Base-by-base conservation (phyloP, 2,329 filamentous ascomycete species). In the Fusarium burgessii region DNA sequence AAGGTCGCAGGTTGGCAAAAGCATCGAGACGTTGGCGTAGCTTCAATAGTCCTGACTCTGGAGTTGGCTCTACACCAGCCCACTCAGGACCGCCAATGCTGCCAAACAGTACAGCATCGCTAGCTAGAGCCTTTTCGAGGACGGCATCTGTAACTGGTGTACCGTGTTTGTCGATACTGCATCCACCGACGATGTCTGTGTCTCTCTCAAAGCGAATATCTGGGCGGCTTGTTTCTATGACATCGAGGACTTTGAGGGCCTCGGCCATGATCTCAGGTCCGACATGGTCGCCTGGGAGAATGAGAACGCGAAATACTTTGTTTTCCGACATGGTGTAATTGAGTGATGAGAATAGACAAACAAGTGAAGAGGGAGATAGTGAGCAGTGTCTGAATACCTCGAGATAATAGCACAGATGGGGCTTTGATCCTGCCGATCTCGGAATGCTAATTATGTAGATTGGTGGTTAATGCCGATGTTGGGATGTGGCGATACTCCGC, bases 1-100 rank as follows among this genome's bases (percentile, higher is more conserved):
- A 86, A 1, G 85, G 85, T 1, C 85, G 80, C 25, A 87, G 72
- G 64, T 87, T 87, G 47, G 84, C 85, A 65, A 86, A 87, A 10
- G 84, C 84, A 54, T 85, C 78, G 35, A 85, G 76, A 4, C 72
- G 71, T 18, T 80, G 78, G 20, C 84, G 77, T 17, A 85, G 80
- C 47, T 78, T 77, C 33, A 85, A 73, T 29, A 84, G 74, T 3
- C 82, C 84, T n/a, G 80, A 80, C 62, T 86, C 83, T 3, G 84
- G 83, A n/a, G 81, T 83, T 5, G 82, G 82, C 13, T 79, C 75
- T 2, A 68, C 74, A 5, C 74, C 74, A 0, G 80, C 82, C 84
- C 84, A 85, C 72, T 85, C 80, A 4, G 84, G 84, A 7, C 84
- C 84, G n/a, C 84, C 84, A 20, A 85, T 82, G 66, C 80, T 82